Evolutionary conservation across 306 rosid species (phyloP).

Genomic region (Psophocarpus tetragonolobus): DNA sequence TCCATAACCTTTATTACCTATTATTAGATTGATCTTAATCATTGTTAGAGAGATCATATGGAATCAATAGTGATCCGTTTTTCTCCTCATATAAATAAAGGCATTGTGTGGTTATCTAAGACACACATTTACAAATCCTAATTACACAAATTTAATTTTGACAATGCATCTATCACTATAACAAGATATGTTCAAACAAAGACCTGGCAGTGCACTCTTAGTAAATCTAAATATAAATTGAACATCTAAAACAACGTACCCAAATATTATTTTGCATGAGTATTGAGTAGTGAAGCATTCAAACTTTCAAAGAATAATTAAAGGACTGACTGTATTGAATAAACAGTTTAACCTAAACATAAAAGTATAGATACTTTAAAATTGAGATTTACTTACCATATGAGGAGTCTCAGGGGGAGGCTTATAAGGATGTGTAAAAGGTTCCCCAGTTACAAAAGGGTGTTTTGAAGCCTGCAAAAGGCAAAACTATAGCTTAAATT

Average conservation of each 20-base stretch:
- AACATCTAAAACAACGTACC: background rate
- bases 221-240: background rate
- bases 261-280: conserved; percentile 1
- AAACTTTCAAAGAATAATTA: background rate
- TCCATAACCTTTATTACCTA: no score
- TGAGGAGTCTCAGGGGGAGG: conserved; percentile 93
- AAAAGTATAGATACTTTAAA: conserved; percentile 19
- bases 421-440: conserved; percentile 80
- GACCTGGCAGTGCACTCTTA: background rate
- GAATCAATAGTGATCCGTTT: no score
- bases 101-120: no score
- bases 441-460: conserved; percentile 98
- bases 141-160: background rate
- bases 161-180: background rate
- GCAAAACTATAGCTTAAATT: conserved; percentile 31
- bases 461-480: conserved; percentile 91
- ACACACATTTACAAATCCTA: no score
- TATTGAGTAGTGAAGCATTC: no score
- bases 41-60: no score
- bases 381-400: conserved; percentile 61
- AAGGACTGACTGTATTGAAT: background rate
- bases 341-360: conserved; percentile 26
- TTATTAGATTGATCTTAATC: no score
- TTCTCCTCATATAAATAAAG: no score
- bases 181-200: background rate